Conservation (phyloP, 306 rosid genomes). For the Vachellia pachyceras region DNA sequence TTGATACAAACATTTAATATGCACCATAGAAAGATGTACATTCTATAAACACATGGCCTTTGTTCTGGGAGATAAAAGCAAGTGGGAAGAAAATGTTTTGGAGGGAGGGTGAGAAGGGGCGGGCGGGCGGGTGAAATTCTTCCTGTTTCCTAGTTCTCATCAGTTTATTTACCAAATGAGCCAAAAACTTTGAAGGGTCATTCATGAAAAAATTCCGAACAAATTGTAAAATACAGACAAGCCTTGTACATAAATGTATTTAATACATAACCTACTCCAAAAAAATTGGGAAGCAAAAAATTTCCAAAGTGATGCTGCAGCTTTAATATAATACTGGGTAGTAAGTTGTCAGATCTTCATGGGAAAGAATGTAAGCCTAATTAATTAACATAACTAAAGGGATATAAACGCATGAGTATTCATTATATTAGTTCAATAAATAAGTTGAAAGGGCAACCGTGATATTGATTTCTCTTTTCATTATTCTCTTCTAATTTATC, state of each 20-base stretch:
- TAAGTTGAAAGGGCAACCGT: background rate
- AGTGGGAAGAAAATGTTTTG: background rate
- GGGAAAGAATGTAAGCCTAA: background rate
- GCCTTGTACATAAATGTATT: background rate
- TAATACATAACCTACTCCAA: background rate
- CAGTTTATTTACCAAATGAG: background rate
- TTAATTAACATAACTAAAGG: background rate
- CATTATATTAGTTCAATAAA: background rate
- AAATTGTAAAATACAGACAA: background rate
- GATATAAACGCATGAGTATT: background rate
- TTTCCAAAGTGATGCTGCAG: background rate
- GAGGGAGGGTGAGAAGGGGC: too few species aligned
- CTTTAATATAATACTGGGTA: background rate
- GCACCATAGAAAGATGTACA: slow-evolving; percentile 24
- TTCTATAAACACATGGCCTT: background rate
- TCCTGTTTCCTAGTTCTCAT: background rate
- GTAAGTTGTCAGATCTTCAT: background rate
- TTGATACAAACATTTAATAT: background rate
- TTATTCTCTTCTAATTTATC: background rate
- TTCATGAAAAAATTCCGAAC: background rate
- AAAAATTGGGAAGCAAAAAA: background rate
- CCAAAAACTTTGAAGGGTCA: slow-evolving; percentile 1
- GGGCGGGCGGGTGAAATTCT: background rate
- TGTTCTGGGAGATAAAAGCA: background rate
- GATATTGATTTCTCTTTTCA: background rate